Base-by-base conservation (phyloP, 257 asterid genomes). In the Salvia splendens region DNA sequence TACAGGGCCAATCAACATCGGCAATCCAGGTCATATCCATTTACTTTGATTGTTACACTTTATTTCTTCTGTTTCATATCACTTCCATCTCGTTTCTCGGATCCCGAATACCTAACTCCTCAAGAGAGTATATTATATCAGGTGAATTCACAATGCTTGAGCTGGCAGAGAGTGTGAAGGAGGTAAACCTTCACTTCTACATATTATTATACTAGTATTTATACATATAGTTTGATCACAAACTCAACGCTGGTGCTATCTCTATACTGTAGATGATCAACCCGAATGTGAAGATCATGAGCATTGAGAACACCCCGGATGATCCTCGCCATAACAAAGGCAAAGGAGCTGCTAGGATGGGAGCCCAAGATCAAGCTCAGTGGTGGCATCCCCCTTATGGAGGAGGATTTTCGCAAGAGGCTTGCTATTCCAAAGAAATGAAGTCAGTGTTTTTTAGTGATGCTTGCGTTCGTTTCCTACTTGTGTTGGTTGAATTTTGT, bases 141-240 rank as follows among this genome's bases (percentile, higher is more conserved):
- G 98, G 96, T 74, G 98, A 92, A 81, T 92, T 89, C 71, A 92
- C 97, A 40, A 92, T 92, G 96, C 81, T 82, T 55, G 98, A 92
- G 83, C 97, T 92, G 53, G 98, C 98, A 0, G 96, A 89, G 79
- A 89, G 81, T 32, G 96, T 92, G 68, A 89, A 92, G 80, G 91
- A 92, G 98, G 98, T 87, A 86, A 64, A 28, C 52, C 54, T 20
- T 30, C 2, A 12, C 11, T 12, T 3, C 16, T 56, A 11, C 43
- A 32, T 12, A 50, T 16, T 17, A 17, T 17, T 15, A 11, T 16
- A 15, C 55, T 15, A 4, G 3, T 16, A 49, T 50, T 14, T 50
- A 5, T 50, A 33, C 24, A 33, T 12, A 28, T 24, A 9, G 60
- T 33, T 32, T 33, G 45, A 15, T 42, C 59, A 16, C 62, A 55